Conservation (phyloP, 176 grass and related monocot genomes). For the Olyra latifolia region DNA sequence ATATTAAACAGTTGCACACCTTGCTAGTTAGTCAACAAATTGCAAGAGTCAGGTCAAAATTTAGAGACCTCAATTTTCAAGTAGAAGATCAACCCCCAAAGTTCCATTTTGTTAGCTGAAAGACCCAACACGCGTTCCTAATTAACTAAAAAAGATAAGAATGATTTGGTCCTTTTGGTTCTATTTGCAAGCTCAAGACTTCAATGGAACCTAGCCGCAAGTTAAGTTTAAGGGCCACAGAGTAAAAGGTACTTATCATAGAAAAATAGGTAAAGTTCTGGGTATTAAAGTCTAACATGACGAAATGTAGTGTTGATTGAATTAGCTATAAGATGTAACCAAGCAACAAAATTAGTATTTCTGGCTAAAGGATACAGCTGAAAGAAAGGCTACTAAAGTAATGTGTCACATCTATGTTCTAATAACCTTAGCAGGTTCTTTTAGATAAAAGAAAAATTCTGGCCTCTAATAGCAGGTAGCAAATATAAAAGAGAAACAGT, state of each 20-base stretch:
- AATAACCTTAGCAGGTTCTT: neutral
- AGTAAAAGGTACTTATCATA: neutral
- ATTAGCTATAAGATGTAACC: conserved; percentile 1
- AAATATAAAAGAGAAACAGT: neutral
- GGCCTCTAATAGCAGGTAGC: neutral
- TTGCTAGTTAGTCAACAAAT: neutral
- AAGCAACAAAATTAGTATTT: conserved; percentile 3
- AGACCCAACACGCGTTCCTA: neutral
- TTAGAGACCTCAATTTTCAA: neutral
- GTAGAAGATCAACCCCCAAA: neutral
- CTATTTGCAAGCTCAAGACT: neutral
- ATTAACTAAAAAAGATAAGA: neutral
- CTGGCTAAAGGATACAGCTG: neutral
- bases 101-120: neutral
- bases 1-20: neutral
- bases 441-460: too few relatives aligned
- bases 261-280: neutral
- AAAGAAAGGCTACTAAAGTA: conserved; percentile 18
- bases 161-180: neutral
- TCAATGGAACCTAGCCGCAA: neutral
- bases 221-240: neutral
- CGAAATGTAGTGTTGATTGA: neutral
- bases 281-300: neutral
- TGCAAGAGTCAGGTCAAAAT: neutral
- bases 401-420: neutral